Percentiles rank a stretch among this genome's conserved stretches.
Evolutionary conservation across 371 early-diverging fungal species (phyloP).

Genomic region (Nosema muscidifuracis): DNA sequence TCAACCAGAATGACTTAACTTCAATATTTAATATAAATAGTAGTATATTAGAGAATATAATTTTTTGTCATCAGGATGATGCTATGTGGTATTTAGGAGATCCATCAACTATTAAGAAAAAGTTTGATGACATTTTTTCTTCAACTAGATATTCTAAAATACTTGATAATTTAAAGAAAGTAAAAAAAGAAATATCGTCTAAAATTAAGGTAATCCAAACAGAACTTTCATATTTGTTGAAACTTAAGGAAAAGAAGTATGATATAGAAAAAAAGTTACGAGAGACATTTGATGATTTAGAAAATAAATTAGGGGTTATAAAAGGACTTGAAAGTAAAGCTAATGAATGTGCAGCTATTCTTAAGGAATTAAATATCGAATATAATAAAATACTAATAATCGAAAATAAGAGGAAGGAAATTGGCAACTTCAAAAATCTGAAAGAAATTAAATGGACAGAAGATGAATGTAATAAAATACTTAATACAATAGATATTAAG

Average conservation of each 20-base stretch:
- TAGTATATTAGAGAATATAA: slow-evolving; percentile 90
- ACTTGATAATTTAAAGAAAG: slow-evolving; percentile 70
- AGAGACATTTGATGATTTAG: background rate
- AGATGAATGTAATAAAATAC: slow-evolving; percentile 4
- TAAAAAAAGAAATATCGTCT: slow-evolving; percentile 68
- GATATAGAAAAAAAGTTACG: slow-evolving; percentile 61
- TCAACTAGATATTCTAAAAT: slow-evolving; percentile 84
- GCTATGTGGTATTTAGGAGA: slow-evolving; percentile 93
- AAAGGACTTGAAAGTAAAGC: background rate
- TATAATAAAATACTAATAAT: slow-evolving; percentile 1
- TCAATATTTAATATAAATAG: slow-evolving; percentile 75
- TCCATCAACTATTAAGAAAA: slow-evolving; percentile 79
- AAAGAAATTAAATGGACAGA: background rate
- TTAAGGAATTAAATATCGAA: background rate
- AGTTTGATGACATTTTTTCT: slow-evolving; percentile 96
- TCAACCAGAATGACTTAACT: slow-evolving; percentile 71
- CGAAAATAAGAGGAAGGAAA: background rate
- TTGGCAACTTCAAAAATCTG: background rate
- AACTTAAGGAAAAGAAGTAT: slow-evolving; percentile 70
- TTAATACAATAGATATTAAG: background rate
- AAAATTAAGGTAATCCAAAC: slow-evolving; percentile 68
- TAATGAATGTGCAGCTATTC: background rate
- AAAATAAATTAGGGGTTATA: slow-evolving; percentile 4
- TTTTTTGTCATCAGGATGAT: slow-evolving; percentile 99
- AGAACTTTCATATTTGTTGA: slow-evolving; percentile 67